Evolutionary conservation across 176 grass and related monocot genomes (phyloP), one percentile per base, ranked within the genome.

Genomic region (Aegilops umbellulata): DNA sequence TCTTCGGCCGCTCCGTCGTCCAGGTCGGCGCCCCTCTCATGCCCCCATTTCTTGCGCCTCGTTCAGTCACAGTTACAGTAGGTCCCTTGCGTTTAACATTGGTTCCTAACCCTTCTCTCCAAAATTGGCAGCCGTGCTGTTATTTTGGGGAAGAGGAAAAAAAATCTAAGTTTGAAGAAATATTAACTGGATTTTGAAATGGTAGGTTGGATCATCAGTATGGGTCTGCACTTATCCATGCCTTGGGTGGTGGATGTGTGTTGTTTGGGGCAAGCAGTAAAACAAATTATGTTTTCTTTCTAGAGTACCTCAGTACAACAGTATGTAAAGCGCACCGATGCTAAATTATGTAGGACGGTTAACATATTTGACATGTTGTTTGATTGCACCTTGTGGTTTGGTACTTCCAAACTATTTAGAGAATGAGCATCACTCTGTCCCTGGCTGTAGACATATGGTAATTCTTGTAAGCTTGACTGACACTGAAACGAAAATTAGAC

Each of bases 1-100:
- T 95, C 57, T 95, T 95, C 36, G 96, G 96, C 39, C 94, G 86
- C 82, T 88, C 82, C 61, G 31, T 25, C 81, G 27, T 76, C 2
- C 91, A 95, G 90, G 96, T 95, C 16, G 32, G 10, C 34, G 8
- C 3, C 85, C 85, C 13, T 34, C 80, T 7, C 32, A 53, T 49
- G 15, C 22, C 22, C 20, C 24, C 44, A 63, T 72, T 73, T 64
- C 65, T 58, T 38, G 13, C 39, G 30, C 75, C 7, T 26, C 39
- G 0, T 46, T 83, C 60, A 62, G 60, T 13, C 11, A 3, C 61
- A 64, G 61, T 2, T 27, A n/a, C n/a, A n/a, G n/a, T n/a, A 64
- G 11, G 11, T 35, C 65, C 75, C 10, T 19, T 77, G 42, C 26
- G 3, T 9, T 15, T 51, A 20, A 6, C 38, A 25, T 78, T 41